phyloP scores from a whole-genome alignment of 805 yeast genomes.

The Sugiyamaella chiloensis region DNA sequence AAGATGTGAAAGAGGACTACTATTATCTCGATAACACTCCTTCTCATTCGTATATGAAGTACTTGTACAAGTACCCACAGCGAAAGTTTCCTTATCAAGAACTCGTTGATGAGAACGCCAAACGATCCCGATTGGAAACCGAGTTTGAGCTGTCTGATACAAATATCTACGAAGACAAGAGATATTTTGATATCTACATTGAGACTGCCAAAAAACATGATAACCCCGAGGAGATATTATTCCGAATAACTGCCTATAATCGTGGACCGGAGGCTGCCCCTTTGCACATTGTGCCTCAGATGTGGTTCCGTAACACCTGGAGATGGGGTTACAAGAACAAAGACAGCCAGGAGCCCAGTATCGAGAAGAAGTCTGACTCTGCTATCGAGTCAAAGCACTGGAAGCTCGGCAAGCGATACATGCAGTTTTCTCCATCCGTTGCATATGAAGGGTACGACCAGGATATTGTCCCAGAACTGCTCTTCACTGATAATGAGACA shows the following conservation, averaged over 20 bases:
- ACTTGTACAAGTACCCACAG: conserved; percentile 90
- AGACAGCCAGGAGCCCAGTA: conserved; percentile 8
- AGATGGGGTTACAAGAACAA: conserved; percentile 66
- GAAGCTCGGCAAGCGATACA: conserved; percentile 62
- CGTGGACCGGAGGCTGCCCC: conserved; percentile 84
- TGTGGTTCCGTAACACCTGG: conserved; percentile 87
- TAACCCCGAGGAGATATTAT: conserved; percentile 74
- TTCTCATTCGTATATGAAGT: conserved; percentile 88
- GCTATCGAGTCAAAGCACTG: conserved; percentile 61
- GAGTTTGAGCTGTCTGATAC: conserved; percentile 88
- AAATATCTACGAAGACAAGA: conserved; percentile 55
- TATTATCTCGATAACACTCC: conserved; percentile 90
- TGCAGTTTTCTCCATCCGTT: conserved; percentile 81
- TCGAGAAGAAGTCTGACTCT: conserved; percentile 21
- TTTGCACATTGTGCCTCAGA: conserved; percentile 78
- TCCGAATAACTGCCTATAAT: conserved; percentile 85
- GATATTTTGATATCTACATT: conserved; percentile 82
- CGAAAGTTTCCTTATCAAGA: conserved; percentile 76
- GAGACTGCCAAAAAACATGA: conserved; percentile 86
- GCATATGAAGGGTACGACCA: conserved; percentile 52
- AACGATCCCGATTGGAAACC: conserved; percentile 60
- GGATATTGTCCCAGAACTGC: conserved; percentile 70
- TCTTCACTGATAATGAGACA: conserved; percentile 90
- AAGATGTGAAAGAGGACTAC: conserved; percentile 68
- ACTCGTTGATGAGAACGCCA: conserved; percentile 62